phyloP scores from a whole-genome alignment of 805 yeast genomes.

The Sugiyamaella qingdaonensis region DNA sequence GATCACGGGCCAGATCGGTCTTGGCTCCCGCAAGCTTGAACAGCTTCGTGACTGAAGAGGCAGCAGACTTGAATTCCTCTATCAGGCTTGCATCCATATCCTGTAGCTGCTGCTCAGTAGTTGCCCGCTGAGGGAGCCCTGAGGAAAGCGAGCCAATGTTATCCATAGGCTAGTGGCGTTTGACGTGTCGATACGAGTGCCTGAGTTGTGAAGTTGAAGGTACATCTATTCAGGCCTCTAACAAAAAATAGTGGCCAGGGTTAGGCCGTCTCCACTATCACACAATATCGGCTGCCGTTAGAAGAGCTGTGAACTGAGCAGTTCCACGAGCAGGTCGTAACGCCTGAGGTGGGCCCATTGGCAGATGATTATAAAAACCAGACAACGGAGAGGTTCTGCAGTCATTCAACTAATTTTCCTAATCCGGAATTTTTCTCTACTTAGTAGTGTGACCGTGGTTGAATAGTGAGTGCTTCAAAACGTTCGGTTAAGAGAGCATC shows the following conservation, averaged over 20 bases:
- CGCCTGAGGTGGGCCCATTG: neutral
- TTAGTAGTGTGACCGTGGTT: too few relatives aligned
- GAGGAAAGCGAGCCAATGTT: conserved; percentile 20
- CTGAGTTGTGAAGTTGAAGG: neutral
- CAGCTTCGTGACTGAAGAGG: conserved; percentile 27
- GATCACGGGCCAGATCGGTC: conserved; percentile 17
- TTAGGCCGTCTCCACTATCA: neutral
- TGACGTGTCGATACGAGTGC: neutral
- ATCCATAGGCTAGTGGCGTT: conserved; percentile 13
- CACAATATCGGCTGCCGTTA: neutral
- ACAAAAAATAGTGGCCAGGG: neutral
- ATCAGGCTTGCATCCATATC: conserved; percentile 20
- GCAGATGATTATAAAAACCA: too few relatives aligned
- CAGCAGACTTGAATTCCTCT: conserved; percentile 27
- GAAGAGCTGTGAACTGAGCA: neutral
- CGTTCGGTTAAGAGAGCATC: too few relatives aligned
- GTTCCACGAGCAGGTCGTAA: neutral
- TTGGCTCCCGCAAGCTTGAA: conserved; percentile 25
- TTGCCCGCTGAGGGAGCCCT: conserved; percentile 20
- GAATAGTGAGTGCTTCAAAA: too few relatives aligned
- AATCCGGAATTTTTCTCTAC: too few relatives aligned
- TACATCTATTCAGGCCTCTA: neutral
- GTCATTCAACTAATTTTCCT: too few relatives aligned
- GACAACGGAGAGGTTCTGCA: too few relatives aligned
- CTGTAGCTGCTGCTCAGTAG: conserved; percentile 17